phyloP scores from a whole-genome alignment of 1,139 yeast species.

The Sugiyamaella sp. region DNA sequence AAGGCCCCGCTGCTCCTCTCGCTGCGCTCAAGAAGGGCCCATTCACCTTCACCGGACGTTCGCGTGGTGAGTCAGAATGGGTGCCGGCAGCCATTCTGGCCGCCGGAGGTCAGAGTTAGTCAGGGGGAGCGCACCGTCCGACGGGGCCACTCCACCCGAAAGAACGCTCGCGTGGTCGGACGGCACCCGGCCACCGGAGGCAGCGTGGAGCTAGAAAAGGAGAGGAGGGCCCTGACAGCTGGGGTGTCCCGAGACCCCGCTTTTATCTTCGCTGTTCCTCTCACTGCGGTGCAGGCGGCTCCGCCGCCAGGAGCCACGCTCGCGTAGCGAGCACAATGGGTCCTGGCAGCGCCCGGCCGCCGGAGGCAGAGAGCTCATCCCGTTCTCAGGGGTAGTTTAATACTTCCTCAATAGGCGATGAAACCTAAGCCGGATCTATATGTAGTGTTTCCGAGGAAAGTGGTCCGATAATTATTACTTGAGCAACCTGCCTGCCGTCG shows the following conservation, averaged over 20 bases:
- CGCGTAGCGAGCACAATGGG: not conserved
- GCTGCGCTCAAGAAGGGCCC: not conserved
- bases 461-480: too few species aligned
- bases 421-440: not conserved
- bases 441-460: not conserved
- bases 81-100: too few species aligned
- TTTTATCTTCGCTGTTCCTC: too few species aligned
- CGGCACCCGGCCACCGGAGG: slow-evolving; percentile 1
- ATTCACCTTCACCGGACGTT: not conserved
- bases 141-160: not conserved
- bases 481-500: too few species aligned
- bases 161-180: not conserved
- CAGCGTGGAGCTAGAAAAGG: too few species aligned
- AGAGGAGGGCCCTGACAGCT: too few species aligned
- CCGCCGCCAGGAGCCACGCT: too few species aligned
- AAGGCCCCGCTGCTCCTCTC: slow-evolving; percentile 1
- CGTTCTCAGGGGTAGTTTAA: not conserved
- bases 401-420: not conserved
- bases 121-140: not conserved
- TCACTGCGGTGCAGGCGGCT: too few species aligned
- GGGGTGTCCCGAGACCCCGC: too few species aligned
- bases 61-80: not conserved
- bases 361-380: too few species aligned
- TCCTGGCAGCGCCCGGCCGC: too few species aligned
- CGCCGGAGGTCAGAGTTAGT: too few species aligned